These are phyloP conservation scores for Phytophthora capsici DNA, from an alignment of 352 stramenopile species.

Conservation along the genomic window DNA sequence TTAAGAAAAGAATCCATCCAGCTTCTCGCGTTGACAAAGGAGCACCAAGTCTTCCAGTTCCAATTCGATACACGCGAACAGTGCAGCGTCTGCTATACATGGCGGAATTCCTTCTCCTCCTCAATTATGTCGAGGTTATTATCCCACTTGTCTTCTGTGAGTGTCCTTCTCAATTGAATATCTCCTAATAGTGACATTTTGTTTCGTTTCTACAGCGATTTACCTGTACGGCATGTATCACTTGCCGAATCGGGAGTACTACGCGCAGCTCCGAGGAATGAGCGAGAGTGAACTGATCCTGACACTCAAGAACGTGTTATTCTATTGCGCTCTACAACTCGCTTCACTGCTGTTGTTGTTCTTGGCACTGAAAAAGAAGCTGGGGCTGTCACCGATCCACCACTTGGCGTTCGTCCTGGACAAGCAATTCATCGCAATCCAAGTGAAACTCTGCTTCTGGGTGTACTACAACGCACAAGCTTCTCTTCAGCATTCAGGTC, in stretches of 20 bases:
- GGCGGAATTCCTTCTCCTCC: conserved; percentile 36
- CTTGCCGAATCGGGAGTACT: conserved; percentile 35
- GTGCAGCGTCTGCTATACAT: conserved; percentile 28
- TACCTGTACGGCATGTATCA: conserved; percentile 33
- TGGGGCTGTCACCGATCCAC: conserved; percentile 7
- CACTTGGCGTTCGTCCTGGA: conserved; percentile 26
- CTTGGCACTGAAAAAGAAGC: neutral
- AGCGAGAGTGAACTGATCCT: neutral
- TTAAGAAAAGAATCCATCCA: too few species aligned
- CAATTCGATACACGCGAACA: conserved; percentile 1
- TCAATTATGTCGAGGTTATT: conserved; percentile 44
- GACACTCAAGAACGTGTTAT: conserved; percentile 6
- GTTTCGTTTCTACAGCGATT: conserved; percentile 3
- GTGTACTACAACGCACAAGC: conserved; percentile 26
- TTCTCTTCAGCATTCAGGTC: conserved; percentile 34
- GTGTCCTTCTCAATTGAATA: neutral
- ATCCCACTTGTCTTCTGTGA: conserved; percentile 37
- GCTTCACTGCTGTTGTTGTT: conserved; percentile 13
- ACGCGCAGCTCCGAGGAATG: conserved; percentile 22
- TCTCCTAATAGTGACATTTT: neutral
- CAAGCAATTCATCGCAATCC: neutral
- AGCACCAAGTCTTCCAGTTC: neutral
- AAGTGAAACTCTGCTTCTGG: conserved; percentile 27
- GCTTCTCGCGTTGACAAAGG: too few species aligned
- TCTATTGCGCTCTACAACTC: conserved; percentile 14